Percentiles rank a stretch among this genome's conserved stretches.
These are phyloP conservation scores for Boletus rubropictus DNA, from an alignment of 768 basidiomycete genomes.

Conservation along the genomic window DNA sequence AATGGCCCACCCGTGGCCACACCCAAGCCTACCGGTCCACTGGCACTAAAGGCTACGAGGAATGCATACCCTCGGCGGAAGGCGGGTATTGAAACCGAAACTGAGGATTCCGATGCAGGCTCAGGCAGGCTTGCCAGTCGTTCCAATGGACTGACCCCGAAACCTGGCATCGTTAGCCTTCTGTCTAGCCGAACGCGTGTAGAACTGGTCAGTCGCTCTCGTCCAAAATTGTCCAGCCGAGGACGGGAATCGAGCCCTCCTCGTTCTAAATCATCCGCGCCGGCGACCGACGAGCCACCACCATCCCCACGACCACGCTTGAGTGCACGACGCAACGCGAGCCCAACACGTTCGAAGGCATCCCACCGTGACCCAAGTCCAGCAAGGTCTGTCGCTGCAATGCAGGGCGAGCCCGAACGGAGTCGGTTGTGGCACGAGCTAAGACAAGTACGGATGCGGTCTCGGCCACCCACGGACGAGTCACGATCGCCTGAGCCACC, in stretches of 20 bases:
- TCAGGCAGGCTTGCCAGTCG: slow-evolving; percentile 23
- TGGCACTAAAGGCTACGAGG: slow-evolving; percentile 26
- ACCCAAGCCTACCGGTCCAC: slow-evolving; percentile 26
- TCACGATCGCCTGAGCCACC: slow-evolving; percentile 37
- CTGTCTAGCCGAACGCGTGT: slow-evolving; percentile 31
- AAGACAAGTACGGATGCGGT: slow-evolving; percentile 42
- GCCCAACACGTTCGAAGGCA: slow-evolving; percentile 33
- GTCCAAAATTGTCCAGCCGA: slow-evolving; percentile 22
- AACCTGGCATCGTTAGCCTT: slow-evolving; percentile 35
- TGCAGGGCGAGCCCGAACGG: slow-evolving; percentile 35
- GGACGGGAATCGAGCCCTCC: slow-evolving; percentile 31
- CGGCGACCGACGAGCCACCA: slow-evolving; percentile 19
- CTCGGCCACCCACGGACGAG: slow-evolving; percentile 41
- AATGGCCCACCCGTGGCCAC: slow-evolving; percentile 32
- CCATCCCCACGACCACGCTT: slow-evolving; percentile 32
- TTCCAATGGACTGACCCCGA: slow-evolving; percentile 23
- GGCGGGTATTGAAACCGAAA: slow-evolving; percentile 24
- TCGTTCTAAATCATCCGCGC: slow-evolving; percentile 24
- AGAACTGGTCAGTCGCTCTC: slow-evolving; percentile 24
- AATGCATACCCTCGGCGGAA: slow-evolving; percentile 29
- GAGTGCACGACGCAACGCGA: slow-evolving; percentile 34
- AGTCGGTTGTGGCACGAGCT: slow-evolving; percentile 54
- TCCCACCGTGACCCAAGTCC: slow-evolving; percentile 29
- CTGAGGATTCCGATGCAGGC: slow-evolving; percentile 29
- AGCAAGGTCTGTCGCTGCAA: slow-evolving; percentile 22